Base-by-base conservation (phyloP, 2,329 filamentous ascomycete genomes). In the Ploettnerulaceae sp. region DNA sequence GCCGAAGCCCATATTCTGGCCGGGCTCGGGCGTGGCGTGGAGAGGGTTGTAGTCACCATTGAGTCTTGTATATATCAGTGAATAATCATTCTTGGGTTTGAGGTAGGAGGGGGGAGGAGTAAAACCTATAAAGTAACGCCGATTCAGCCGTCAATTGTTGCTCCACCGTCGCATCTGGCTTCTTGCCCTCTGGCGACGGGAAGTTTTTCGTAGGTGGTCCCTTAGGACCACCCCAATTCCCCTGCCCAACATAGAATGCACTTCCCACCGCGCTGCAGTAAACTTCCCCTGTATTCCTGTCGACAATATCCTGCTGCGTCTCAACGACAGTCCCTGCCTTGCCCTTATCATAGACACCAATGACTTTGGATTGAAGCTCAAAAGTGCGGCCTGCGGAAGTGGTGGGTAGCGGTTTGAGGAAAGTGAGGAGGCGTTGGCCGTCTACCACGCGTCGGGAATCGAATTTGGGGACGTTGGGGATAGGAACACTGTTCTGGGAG, bases 41-140 rank as follows among this genome's bases (percentile, higher is more conserved):
- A 95, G 81, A 21, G 89, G 90, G 71, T 95, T 95, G 70, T 95
- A 95, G 71, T 95, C 90, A 56, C 89, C 89, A 60, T 95, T 95
- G 40, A 95, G 76, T 53, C 88, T 78, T 68, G 88, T 87, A 18
- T 15, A 6, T 14, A 61, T 54, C 15, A 29, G 26, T 24, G 8
- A 21, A 22, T 17, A 20, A 25, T 7, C 6, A 7, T 22, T 15
- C 14, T 3, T 21, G 7, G 34, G 8, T 24, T 21, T 32, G 5
- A 21, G 14, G 7, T 1, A 3, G 1, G 15, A 24, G 12, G 12
- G 9, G 14, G 14, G 40, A 29, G 25, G 47, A 66, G 61, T 65
- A 75, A n/a, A n/a, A n/a, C 69, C 77, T 78, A 68, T 93, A 93
- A 45, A 93, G 71, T 53, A 86, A 77, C 7, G 87, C 80, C 4